Evolutionary conservation across 441 rosid species (phyloP).

Genomic region (Corymbia citriodora): DNA sequence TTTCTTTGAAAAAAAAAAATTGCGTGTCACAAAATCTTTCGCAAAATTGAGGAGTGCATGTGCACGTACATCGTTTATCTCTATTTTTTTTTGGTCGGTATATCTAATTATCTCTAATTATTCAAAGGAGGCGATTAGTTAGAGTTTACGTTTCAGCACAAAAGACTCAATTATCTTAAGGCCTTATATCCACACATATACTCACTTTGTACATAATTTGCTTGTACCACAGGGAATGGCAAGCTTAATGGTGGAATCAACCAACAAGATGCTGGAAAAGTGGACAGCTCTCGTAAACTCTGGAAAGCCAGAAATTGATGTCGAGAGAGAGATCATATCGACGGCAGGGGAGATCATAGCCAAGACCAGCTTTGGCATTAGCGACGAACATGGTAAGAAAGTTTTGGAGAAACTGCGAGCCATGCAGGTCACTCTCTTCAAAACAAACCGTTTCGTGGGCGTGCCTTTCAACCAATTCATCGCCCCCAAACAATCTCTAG

Average conservation of each 20-base stretch:
- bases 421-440: conserved; percentile 67
- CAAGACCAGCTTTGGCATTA: conserved; percentile 79
- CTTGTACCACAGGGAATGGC: conserved; percentile 46
- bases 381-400: conserved; percentile 42
- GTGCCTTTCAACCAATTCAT: conserved; percentile 73
- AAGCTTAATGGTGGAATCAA: conserved; percentile 67
- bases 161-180: no score
- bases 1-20: not conserved
- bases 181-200: not conserved
- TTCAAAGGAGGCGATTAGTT: no score
- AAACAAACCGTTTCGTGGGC: conserved; percentile 77
- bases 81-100: no score
- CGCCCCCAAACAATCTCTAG: conserved; percentile 39
- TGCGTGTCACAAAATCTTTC: not conserved
- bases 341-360: conserved; percentile 91
- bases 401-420: conserved; percentile 66
- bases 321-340: conserved; percentile 58
- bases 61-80: not conserved
- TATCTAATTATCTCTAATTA: no score
- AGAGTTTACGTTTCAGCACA: no score
- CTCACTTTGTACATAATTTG: not conserved
- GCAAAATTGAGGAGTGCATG: not conserved
- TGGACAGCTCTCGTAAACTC: conserved; percentile 41
- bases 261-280: conserved; percentile 49
- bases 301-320: conserved; percentile 53